A percentile compares a stretch with the other conserved stretches of the same genome.
Evolutionary conservation across 257 asterid genomes (phyloP).

Genomic region (Solanum clarkiae): DNA sequence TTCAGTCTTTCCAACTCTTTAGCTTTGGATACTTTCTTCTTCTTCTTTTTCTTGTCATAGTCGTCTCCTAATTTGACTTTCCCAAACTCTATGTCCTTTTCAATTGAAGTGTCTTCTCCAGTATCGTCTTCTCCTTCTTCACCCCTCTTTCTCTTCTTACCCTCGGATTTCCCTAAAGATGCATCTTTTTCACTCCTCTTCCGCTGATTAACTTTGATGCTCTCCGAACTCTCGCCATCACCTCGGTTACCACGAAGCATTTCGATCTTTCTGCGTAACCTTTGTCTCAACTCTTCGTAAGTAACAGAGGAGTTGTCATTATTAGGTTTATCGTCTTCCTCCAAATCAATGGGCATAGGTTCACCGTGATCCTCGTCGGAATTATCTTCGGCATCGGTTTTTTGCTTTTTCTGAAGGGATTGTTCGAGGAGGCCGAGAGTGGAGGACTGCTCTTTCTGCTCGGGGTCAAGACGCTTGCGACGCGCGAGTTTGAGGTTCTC

Average conservation of each 20-base stretch:
- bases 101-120: slow-evolving; percentile 5
- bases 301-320: slow-evolving; percentile 34
- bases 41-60: slow-evolving; percentile 38
- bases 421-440: slow-evolving; percentile 37
- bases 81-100: slow-evolving; percentile 61
- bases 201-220: not conserved
- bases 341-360: slow-evolving; percentile 9
- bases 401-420: not conserved
- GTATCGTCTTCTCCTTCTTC: slow-evolving; percentile 38
- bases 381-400: not conserved
- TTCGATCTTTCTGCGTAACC: slow-evolving; percentile 52
- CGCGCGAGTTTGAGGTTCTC: slow-evolving; percentile 55
- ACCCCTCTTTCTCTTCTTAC: slow-evolving; percentile 7
- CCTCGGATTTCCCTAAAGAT: slow-evolving; percentile 5
- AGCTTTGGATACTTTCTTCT: slow-evolving; percentile 42
- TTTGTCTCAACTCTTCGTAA: slow-evolving; percentile 58
- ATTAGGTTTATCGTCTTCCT: slow-evolving; percentile 16
- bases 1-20: slow-evolving; percentile 54
- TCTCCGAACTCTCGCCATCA: not conserved
- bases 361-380: not conserved
- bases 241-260: slow-evolving; percentile 64
- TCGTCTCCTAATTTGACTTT: slow-evolving; percentile 62
- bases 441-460: slow-evolving; percentile 36
- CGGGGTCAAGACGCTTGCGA: slow-evolving; percentile 81
- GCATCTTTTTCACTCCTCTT: slow-evolving; percentile 17